phyloP scores from a whole-genome alignment of 78 protist genomes.

The Mastigamoeba balamuthi region DNA sequence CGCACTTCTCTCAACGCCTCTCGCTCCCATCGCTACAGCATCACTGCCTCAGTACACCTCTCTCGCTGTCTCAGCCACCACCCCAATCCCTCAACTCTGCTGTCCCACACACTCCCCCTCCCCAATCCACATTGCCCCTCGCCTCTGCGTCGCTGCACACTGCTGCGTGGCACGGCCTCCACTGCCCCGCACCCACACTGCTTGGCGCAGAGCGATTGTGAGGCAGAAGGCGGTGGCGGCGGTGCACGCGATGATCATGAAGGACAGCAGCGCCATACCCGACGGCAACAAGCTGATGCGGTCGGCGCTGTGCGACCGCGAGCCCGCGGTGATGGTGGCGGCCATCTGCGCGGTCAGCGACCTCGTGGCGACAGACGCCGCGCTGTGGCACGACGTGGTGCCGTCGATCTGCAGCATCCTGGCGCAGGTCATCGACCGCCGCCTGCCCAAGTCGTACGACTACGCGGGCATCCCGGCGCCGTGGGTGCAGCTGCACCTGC shows the following conservation, averaged over 20 bases:
- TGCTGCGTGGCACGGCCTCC: too few relatives aligned
- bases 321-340: slow-evolving; percentile 87
- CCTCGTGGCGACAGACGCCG: slow-evolving; percentile 2
- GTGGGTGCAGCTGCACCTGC: slow-evolving; percentile 84
- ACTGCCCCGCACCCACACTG: too few relatives aligned
- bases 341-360: slow-evolving; percentile 40
- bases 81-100: too few relatives aligned
- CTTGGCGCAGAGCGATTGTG: too few relatives aligned
- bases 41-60: too few relatives aligned
- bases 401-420: slow-evolving; percentile 71
- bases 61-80: too few relatives aligned
- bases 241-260: slow-evolving; percentile 10
- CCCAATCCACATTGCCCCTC: too few relatives aligned
- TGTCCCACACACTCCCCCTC: too few relatives aligned
- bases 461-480: slow-evolving; percentile 93
- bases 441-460: slow-evolving; percentile 64
- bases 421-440: slow-evolving; percentile 76
- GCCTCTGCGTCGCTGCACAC: too few relatives aligned
- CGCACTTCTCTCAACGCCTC: too few relatives aligned
- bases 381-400: slow-evolving; percentile 31
- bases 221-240: slow-evolving; percentile 35
- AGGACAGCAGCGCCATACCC: not conserved
- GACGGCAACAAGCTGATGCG: too few relatives aligned
- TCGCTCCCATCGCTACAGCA: too few relatives aligned
- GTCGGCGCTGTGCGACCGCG: slow-evolving; percentile 67